Conservation (phyloP, 116 monocot genomes). For the Trichopus zeylanicus region DNA sequence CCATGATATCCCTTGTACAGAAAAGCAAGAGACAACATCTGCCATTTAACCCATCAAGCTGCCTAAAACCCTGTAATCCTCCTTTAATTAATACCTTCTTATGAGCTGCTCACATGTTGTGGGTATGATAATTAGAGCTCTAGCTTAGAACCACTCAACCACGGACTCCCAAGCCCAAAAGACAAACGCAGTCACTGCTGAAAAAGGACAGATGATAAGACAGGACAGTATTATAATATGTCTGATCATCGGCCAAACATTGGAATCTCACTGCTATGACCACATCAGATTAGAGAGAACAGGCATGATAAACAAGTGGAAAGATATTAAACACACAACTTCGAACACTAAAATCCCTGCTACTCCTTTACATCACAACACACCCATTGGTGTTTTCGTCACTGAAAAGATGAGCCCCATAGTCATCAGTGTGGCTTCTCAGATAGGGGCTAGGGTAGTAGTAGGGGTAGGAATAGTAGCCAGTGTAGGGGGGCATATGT, state of each 20-base stretch:
- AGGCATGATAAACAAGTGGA: not conserved
- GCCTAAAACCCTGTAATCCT: not conserved
- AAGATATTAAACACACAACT: constrained; percentile 3
- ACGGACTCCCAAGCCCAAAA: constrained; percentile 2
- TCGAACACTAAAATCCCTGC: not conserved
- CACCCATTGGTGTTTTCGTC: constrained; percentile 35
- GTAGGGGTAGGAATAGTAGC: constrained; percentile 11
- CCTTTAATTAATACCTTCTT: constrained; percentile 1
- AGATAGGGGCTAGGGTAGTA: constrained; percentile 3
- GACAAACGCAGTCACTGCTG: constrained; percentile 1
- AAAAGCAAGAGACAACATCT: too few species aligned
- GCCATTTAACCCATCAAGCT: constrained; percentile 1
- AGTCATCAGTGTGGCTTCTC: constrained; percentile 9
- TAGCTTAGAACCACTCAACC: not conserved
- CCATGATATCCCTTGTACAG: constrained; percentile 13
- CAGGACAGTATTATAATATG: constrained; percentile 6
- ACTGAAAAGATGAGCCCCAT: constrained; percentile 34
- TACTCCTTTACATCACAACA: constrained; percentile 27
- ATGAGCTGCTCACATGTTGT: too few species aligned
- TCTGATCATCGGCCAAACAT: not conserved
- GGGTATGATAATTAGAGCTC: constrained; percentile 7
- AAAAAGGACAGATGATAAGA: not conserved
- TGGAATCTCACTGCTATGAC: not conserved
- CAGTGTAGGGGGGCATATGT: constrained; percentile 27
- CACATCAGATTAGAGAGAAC: too few species aligned